Evolutionary conservation across 140 eudicot species (phyloP), one percentile per base, ranked within the genome.

Genomic region (Ambrosia hybrid): DNA sequence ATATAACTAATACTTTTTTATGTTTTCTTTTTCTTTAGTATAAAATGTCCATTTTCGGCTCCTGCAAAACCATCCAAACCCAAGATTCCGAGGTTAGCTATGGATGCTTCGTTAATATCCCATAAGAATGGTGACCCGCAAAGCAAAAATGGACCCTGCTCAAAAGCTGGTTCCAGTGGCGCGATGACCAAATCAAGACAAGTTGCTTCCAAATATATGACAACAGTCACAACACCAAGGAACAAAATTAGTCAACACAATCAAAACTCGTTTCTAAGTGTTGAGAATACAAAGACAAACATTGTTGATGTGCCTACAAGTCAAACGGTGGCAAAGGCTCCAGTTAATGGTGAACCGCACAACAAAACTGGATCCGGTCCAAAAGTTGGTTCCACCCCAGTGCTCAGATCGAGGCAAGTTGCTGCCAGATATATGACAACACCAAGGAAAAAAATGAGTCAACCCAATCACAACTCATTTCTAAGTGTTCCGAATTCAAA

Each of bases 401-500:
- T 71, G 78, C 70, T 58, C 3, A 88, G 79, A 69, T 63, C 82
- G 6, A 90, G 83, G 83, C 95, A 72, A 67, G 97, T 94, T 67
- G 91, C 99, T 15, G 85, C 99, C 46, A 94, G 86, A 93, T 94
- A 94, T 77, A 90, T 94, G 84, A 94, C 96, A n/a, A 90, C 99
- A 62, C 95, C 95, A 33, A 86, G 96, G 80, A 88, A 81, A 79
- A 94, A 84, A 76, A 88, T 79, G 26, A 65, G 86, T 78, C 61
- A 30, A 68, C 83, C 81, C 2, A 77, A 85, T 51, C 65, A 84
- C n/a, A 85, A 73, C 61, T 69, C 97, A 26, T 94, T 88, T 72
- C 67, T 86, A 71, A 90, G 99, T 84, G 91, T 88, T 68, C 91
- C 83, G 62, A 79, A 87, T 79, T 82, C 88, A 36, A 84, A 85